Evolutionary conservation across 371 early-diverging fungal species (phyloP).

Genomic region (Rhizopus stolonifer): DNA sequence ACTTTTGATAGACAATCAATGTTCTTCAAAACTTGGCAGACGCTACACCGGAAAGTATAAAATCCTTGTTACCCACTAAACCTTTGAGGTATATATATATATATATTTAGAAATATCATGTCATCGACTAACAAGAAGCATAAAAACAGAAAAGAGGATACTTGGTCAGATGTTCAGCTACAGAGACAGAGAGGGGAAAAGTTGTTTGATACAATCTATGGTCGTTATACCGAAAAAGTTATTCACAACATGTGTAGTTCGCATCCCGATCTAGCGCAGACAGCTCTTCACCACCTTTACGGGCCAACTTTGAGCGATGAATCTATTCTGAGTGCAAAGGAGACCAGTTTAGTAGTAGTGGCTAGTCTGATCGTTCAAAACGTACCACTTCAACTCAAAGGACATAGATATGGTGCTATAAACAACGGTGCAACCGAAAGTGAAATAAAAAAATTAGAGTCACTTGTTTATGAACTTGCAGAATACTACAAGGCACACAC

Average conservation of each 20-base stretch:
- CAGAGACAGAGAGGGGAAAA: conserved; percentile 58
- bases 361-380: conserved; percentile 30
- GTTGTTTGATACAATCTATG: conserved; percentile 37
- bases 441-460: conserved; percentile 18
- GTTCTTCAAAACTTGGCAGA: conserved; percentile 25
- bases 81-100: conserved; percentile 18
- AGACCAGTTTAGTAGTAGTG: conserved; percentile 37
- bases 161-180: conserved; percentile 81
- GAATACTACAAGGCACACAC: conserved; percentile 10
- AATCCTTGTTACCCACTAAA: conserved; percentile 12
- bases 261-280: conserved; percentile 41
- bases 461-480: conserved; percentile 13
- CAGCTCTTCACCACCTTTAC: conserved; percentile 41
- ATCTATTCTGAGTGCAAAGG: conserved; percentile 24
- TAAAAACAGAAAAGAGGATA: conserved; percentile 20
- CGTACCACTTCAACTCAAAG: conserved; percentile 32
- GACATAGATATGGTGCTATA: conserved; percentile 38
- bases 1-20: conserved; percentile 32
- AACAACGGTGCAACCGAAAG: conserved; percentile 32
- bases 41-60: conserved; percentile 27
- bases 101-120: background rate
- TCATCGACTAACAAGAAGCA: background rate
- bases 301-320: conserved; percentile 32
- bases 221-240: conserved; percentile 32
- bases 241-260: conserved; percentile 26